Percentiles rank a stretch among this genome's conserved stretches.
Evolutionary conservation across 768 basidiomycete genomes (phyloP).

Genomic region (Podaxis rugospora): DNA sequence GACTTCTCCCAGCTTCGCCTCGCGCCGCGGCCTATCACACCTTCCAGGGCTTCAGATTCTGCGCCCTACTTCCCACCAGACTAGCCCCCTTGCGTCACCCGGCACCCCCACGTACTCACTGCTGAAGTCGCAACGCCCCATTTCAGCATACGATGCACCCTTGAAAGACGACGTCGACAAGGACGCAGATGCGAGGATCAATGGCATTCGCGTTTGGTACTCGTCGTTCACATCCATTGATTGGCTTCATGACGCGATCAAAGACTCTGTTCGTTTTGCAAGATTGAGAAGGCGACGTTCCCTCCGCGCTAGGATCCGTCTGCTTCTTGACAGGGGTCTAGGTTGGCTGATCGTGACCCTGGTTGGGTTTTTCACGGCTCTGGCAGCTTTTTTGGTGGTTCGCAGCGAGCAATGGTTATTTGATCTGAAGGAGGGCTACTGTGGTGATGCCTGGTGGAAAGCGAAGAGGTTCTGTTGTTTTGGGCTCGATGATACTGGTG

Average conservation of each 20-base stretch:
- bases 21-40: constrained; percentile 32
- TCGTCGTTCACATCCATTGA: constrained; percentile 88
- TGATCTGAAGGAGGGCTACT: constrained; percentile 91
- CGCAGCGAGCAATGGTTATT: constrained; percentile 87
- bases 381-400: constrained; percentile 84
- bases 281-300: constrained; percentile 69
- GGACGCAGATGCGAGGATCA: constrained; percentile 61
- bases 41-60: constrained; percentile 28
- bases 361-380: constrained; percentile 81
- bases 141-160: constrained; percentile 69
- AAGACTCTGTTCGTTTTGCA: constrained; percentile 81
- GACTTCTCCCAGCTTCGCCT: constrained; percentile 24
- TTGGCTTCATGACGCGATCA: constrained; percentile 96
- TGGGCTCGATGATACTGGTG: constrained; percentile 18
- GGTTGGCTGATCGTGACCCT: constrained; percentile 90
- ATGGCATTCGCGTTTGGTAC: constrained; percentile 90
- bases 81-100: constrained; percentile 29
- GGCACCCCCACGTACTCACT: constrained; percentile 25
- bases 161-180: constrained; percentile 36
- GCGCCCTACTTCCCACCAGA: constrained; percentile 28
- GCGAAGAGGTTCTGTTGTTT: constrained; percentile 84
- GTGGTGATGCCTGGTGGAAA: constrained; percentile 61
- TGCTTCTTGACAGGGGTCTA: constrained; percentile 68
- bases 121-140: constrained; percentile 45
- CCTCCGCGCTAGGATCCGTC: constrained; percentile 56